phyloP scores from a whole-genome alignment of 176 grass and related monocot species.

The Ananas comosus region DNA sequence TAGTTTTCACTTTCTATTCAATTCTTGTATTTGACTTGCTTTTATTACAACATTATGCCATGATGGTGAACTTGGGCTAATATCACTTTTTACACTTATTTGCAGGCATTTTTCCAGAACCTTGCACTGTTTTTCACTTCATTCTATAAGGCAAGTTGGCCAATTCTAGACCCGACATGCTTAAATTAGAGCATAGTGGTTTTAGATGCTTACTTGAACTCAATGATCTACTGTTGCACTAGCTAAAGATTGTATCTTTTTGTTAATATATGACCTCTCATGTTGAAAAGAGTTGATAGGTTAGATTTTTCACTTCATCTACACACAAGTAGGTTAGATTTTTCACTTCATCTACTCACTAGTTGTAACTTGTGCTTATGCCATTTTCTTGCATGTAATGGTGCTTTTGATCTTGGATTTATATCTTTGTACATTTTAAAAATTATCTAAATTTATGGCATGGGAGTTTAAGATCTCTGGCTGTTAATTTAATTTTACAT shows the following conservation, averaged over 20 bases:
- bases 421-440: neutral
- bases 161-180: neutral
- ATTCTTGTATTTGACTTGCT: neutral
- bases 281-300: neutral
- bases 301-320: neutral
- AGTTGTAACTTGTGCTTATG: neutral
- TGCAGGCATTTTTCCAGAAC: slow-evolving; percentile 95
- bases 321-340: neutral
- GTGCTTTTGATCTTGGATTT: neutral
- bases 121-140: slow-evolving; percentile 93
- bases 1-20: neutral
- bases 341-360: neutral
- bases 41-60: neutral
- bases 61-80: neutral
- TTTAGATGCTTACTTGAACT: neutral
- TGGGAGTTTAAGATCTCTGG: neutral
- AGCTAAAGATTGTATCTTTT: neutral
- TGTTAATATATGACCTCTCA: neutral
- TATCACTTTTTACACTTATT: neutral
- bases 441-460: neutral
- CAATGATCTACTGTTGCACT: neutral
- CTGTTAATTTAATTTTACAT: neutral
- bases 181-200: neutral
- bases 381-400: neutral
- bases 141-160: slow-evolving; percentile 78